A percentile compares a stretch with the other conserved stretches of the same genome.
Evolutionary conservation across 371 early-diverging fungal species (phyloP).

Genomic region (Mortierella sp.): DNA sequence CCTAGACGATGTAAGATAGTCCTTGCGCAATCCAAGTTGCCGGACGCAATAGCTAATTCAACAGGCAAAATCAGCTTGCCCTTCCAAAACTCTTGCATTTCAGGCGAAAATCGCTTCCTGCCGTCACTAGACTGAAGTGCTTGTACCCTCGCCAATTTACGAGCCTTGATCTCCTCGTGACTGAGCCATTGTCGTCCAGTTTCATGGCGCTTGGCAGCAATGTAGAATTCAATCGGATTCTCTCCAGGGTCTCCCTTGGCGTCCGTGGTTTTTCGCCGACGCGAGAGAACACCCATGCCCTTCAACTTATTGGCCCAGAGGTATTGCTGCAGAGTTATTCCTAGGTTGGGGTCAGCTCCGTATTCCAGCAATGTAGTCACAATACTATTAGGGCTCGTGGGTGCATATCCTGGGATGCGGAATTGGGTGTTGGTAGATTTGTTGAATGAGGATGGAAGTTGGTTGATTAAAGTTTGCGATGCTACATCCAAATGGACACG

Average conservation of each 20-base stretch:
- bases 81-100: conserved; percentile 54
- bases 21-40: conserved; percentile 52
- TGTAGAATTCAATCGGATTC: conserved; percentile 53
- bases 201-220: conserved; percentile 48
- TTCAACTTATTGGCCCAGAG: conserved; percentile 56
- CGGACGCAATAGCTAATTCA: conserved; percentile 51
- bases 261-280: conserved; percentile 44
- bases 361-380: conserved; percentile 53
- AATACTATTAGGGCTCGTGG: conserved; percentile 53
- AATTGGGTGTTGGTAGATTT: conserved; percentile 41
- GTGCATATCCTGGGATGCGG: conserved; percentile 46
- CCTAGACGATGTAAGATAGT: conserved; percentile 46
- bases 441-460: conserved; percentile 52
- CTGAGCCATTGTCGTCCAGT: conserved; percentile 56
- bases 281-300: conserved; percentile 53
- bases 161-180: conserved; percentile 49
- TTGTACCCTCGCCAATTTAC: conserved; percentile 25
- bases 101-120: conserved; percentile 44
- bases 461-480: conserved; percentile 47
- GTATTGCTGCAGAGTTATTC: conserved; percentile 57
- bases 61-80: conserved; percentile 51
- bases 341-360: conserved; percentile 58
- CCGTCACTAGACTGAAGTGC: conserved; percentile 15
- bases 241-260: conserved; percentile 19
- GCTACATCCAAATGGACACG: conserved; percentile 41